Conservation (phyloP, 2,329 filamentous ascomycete species). For the Fusarium sp. region DNA sequence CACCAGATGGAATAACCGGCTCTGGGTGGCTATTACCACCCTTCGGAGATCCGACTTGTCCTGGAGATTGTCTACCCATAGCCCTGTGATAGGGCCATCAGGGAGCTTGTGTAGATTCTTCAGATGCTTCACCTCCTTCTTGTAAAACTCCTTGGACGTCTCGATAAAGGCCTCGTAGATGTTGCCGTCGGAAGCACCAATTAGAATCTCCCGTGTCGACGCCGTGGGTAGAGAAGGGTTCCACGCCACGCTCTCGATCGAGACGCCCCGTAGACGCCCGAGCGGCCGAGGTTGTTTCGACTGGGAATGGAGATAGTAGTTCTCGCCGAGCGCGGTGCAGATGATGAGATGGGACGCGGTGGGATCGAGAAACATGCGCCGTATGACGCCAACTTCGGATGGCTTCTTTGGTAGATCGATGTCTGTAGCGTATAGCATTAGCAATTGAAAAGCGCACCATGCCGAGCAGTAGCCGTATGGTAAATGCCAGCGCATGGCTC, state of each 20-base stretch:
- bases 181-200: constrained; percentile 93
- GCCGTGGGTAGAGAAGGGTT: constrained; percentile 93
- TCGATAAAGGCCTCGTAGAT: constrained; percentile 97
- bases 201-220: constrained; percentile 91
- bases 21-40: constrained; percentile 84
- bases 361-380: constrained; percentile 96
- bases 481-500: not conserved
- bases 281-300: constrained; percentile 88
- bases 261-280: constrained; percentile 84
- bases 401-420: constrained; percentile 96
- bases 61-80: constrained; percentile 83
- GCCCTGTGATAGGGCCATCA: constrained; percentile 85
- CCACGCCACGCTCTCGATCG: constrained; percentile 93
- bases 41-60: constrained; percentile 79
- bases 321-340: constrained; percentile 91
- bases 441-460: not conserved
- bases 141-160: constrained; percentile 93
- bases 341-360: constrained; percentile 95
- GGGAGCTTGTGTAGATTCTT: constrained; percentile 85
- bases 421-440: constrained; percentile 66
- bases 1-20: constrained; percentile 81
- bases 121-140: constrained; percentile 92
- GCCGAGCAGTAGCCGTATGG: not conserved
- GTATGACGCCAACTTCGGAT: constrained; percentile 90
- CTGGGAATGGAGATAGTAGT: constrained; percentile 97